Evolutionary conservation across 345 rosid genomes (phyloP).

Genomic region (Salix purpurea): DNA sequence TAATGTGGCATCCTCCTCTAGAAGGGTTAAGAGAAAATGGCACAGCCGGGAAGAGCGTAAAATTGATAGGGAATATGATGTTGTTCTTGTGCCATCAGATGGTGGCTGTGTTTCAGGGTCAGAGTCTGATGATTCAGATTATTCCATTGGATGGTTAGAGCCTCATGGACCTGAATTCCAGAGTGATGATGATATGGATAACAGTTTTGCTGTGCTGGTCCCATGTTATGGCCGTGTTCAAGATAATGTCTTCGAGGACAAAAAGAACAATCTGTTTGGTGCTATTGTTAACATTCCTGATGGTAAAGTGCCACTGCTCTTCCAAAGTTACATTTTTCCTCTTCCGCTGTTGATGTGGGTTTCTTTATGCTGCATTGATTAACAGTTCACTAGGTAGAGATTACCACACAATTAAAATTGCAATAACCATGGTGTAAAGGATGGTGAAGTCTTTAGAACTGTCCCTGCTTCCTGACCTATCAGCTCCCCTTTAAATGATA

Average conservation of each 20-base stretch:
- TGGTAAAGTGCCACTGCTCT: slow-evolving; percentile 33
- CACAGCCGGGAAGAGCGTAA: slow-evolving; percentile 62
- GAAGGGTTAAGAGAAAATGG: slow-evolving; percentile 60
- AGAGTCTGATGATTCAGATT: slow-evolving; percentile 68
- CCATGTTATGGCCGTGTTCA: slow-evolving; percentile 52
- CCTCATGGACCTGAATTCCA: slow-evolving; percentile 69
- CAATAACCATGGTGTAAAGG: neutral
- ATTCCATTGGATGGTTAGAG: slow-evolving; percentile 76
- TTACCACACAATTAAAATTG: too few relatives aligned
- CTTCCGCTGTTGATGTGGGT: neutral
- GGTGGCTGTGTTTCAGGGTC: slow-evolving; percentile 72
- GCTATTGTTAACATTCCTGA: slow-evolving; percentile 40
- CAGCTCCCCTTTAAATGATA: neutral
- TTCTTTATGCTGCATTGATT: neutral
- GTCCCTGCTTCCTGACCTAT: neutral
- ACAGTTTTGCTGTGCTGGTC: slow-evolving; percentile 69
- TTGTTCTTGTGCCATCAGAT: slow-evolving; percentile 75
- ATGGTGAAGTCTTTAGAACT: neutral
- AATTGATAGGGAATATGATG: slow-evolving; percentile 61
- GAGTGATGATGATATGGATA: slow-evolving; percentile 53
- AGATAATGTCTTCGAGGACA: slow-evolving; percentile 28
- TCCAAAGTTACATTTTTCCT: neutral
- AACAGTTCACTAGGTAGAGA: neutral
- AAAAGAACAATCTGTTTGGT: slow-evolving; percentile 32
- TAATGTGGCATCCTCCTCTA: slow-evolving; percentile 42